Conservation (phyloP, 164 flowering plant species). For the Vitis labrusca region DNA sequence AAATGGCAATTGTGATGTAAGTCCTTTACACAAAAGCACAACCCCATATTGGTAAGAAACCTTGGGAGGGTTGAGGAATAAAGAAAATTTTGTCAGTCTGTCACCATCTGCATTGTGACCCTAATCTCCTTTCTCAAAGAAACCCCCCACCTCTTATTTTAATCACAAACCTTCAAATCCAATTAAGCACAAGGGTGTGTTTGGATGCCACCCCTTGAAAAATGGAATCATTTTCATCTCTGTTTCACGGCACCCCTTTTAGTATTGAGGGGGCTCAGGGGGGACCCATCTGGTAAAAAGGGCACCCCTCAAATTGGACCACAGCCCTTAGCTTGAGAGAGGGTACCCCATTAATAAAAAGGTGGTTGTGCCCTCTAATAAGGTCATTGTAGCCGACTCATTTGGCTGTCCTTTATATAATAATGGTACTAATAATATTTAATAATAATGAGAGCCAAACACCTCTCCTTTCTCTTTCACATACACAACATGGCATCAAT, state of each 20-base stretch:
- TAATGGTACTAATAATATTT: not conserved
- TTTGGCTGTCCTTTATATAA: not conserved
- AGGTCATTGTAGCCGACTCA: not conserved
- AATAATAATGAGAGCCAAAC: not conserved
- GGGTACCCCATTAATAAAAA: too few relatives aligned
- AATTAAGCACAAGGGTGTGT: too few relatives aligned
- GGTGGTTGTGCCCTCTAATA: too few relatives aligned
- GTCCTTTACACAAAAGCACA: not conserved
- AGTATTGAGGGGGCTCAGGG: too few relatives aligned
- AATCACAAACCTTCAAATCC: not conserved
- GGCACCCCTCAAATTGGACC: too few relatives aligned
- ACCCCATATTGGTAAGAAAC: too few relatives aligned
- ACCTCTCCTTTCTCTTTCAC: not conserved
- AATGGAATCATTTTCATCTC: too few relatives aligned
- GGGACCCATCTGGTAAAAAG: too few relatives aligned
- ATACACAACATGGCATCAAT: conserved; percentile 23
- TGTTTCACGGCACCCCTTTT: too few relatives aligned
- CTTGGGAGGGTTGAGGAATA: not conserved
- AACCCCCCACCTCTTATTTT: too few relatives aligned
- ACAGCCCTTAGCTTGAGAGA: too few relatives aligned
- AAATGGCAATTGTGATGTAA: not conserved
- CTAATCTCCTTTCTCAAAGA: not conserved
- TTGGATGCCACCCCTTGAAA: too few relatives aligned
- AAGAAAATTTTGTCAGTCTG: not conserved
- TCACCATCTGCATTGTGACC: not conserved